These are phyloP conservation scores for Termitomyces sp. DNA, from an alignment of 768 basidiomycete species.

Conservation along the genomic window DNA sequence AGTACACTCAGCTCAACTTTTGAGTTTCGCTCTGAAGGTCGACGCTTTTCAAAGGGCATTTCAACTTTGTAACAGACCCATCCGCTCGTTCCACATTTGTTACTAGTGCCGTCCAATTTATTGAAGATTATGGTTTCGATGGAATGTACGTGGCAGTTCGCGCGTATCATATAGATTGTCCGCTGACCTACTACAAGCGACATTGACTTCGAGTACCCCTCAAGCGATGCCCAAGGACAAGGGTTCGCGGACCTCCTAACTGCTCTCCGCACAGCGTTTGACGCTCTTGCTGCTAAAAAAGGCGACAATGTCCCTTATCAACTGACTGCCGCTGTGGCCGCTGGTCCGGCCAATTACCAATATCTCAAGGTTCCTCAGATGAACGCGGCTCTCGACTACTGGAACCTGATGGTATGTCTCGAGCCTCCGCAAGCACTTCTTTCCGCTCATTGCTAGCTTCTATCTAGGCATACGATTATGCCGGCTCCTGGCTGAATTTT, in stretches of 20 bases:
- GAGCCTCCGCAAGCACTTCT: background rate
- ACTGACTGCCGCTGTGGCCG: conserved; percentile 58
- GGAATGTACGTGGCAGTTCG: conserved; percentile 49
- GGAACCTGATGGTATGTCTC: conserved; percentile 73
- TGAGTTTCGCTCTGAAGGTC: background rate
- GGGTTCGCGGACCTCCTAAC: conserved; percentile 64
- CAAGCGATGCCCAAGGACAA: conserved; percentile 49
- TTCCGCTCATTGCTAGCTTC: background rate
- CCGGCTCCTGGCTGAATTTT: conserved; percentile 70
- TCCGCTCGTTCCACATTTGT: conserved; percentile 53
- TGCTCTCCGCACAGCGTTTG: conserved; percentile 56
- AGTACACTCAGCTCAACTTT: background rate
- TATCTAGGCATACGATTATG: conserved; percentile 64
- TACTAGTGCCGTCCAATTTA: conserved; percentile 49
- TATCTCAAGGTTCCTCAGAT: conserved; percentile 57
- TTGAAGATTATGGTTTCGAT: conserved; percentile 77
- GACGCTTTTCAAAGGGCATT: conserved; percentile 39
- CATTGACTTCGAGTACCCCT: conserved; percentile 77
- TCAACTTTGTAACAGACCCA: conserved; percentile 53
- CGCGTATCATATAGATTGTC: background rate
- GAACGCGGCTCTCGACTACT: conserved; percentile 61
- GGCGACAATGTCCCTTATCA: conserved; percentile 57
- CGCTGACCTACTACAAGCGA: conserved; percentile 34
- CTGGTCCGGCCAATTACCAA: conserved; percentile 54
- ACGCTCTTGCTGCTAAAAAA: conserved; percentile 49